Evolutionary conservation across 2,329 filamentous ascomycete genomes (phyloP), one percentile per base, ranked within the genome.

Genomic region (Aspergillus brasiliensis): DNA sequence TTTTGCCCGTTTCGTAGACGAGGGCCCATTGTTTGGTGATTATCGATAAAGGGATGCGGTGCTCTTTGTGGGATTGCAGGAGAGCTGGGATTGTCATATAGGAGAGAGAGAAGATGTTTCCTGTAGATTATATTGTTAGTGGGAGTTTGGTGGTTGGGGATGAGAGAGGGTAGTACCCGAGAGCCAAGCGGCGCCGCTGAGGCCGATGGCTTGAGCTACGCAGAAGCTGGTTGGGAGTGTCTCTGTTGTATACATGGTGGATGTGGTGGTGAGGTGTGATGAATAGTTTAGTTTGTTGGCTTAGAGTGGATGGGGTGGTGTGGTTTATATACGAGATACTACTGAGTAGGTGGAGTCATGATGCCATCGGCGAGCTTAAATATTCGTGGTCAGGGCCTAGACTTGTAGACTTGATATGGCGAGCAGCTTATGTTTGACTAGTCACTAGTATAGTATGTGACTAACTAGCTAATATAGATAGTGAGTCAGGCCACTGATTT

Each of bases 121-220:
- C 69, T 72, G 21, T 7, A 15, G 21, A 25, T 52, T 27, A 40
- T 13, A 42, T 44, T 5, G 5, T 58, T 51, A 21, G 21, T 28
- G 10, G 23, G 17, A 6, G 13, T 34, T 34, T 34, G 8, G 27
- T 15, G 28, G 31, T 40, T 19, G 25, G n/a, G 11, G 10, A 11
- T n/a, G 28, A 28, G 31, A 11, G 23, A 37, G 34, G 8, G 21
- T 59, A 57, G 48, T 67, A 72, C 71, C 71, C 13, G 69, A 67
- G 19, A 74, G 61, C 67, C 69, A 74, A n/a, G 67, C 68, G 19
- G 72, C 67, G 13, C 72, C 71, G 5, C 64, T 69, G 10, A 73
- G 57, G 48, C 70, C 72, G 7, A 73, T 51, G 7, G 61, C 65
- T 47, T 73, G 72, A 15, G 71, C 71, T 28, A 69, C 21, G 23